Evolutionary conservation across 2,329 filamentous ascomycete species (phyloP).

Genomic region (Aspergillus cejpii): DNA sequence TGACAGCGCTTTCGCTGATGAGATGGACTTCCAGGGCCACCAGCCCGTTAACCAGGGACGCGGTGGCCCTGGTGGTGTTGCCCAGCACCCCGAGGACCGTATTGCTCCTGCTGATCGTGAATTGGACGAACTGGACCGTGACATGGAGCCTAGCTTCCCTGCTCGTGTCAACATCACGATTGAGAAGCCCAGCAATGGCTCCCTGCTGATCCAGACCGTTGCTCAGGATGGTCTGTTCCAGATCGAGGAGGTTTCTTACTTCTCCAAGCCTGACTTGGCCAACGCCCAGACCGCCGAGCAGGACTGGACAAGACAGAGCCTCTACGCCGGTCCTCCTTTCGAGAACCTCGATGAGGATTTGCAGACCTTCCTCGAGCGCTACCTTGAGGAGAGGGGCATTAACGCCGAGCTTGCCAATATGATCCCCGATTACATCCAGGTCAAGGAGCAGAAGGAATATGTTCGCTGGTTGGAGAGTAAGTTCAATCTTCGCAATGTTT

Average conservation of each 20-base stretch:
- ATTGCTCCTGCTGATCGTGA: conserved; percentile 53
- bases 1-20: conserved; percentile 50
- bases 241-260: conserved; percentile 88
- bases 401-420: conserved; percentile 81
- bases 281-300: conserved; percentile 68
- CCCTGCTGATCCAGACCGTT: conserved; percentile 76
- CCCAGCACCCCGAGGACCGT: conserved; percentile 48
- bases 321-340: conserved; percentile 89
- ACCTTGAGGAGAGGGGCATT: conserved; percentile 89
- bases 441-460: conserved; percentile 99
- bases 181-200: conserved; percentile 79
- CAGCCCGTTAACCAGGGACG: conserved; percentile 51
- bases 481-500: conserved; percentile 18
- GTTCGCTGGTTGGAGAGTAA: conserved; percentile 72
- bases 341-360: conserved; percentile 93
- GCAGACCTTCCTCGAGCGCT: conserved; percentile 84
- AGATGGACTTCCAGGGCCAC: conserved; percentile 51
- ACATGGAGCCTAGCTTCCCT: conserved; percentile 58
- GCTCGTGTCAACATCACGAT: conserved; percentile 79
- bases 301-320: conserved; percentile 65
- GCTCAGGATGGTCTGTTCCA: conserved; percentile 80
- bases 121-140: conserved; percentile 51
- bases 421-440: conserved; percentile 91
- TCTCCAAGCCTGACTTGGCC: conserved; percentile 68
- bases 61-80: conserved; percentile 45